phyloP scores from a whole-genome alignment of 345 rosid genomes.

The Brassica rapa region DNA sequence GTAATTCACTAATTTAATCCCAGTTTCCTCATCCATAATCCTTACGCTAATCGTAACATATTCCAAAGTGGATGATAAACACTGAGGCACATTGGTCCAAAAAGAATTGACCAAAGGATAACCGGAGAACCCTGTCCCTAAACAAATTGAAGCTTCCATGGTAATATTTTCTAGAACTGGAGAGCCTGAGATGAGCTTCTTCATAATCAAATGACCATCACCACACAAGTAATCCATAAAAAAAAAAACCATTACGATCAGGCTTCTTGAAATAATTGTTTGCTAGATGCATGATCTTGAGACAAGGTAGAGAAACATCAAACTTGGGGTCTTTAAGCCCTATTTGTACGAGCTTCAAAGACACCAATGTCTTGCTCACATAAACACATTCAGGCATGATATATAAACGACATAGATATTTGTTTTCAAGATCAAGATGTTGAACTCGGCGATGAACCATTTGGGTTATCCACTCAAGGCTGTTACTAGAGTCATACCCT shows the following conservation, averaged over 20 bases:
- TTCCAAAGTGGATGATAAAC: background rate
- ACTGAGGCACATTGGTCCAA: background rate
- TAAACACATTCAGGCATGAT: background rate
- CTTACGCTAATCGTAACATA: background rate
- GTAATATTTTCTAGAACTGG: background rate
- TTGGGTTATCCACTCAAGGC: background rate
- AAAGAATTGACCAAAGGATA: background rate
- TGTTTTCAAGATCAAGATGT: background rate
- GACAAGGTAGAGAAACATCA: conserved; percentile 23
- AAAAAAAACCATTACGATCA: background rate
- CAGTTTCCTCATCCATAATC: accelerated
- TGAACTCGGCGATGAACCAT: conserved; percentile 1
- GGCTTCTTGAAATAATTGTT: background rate
- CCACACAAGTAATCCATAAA: background rate
- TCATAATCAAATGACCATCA: background rate
- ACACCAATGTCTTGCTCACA: conserved; percentile 15
- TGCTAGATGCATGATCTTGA: conserved; percentile 2
- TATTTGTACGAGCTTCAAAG: conserved; percentile 4
- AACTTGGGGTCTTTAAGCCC: background rate
- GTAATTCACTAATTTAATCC: background rate
- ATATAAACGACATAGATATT: background rate
- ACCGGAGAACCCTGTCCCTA: background rate
- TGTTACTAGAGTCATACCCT: background rate
- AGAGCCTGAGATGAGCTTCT: background rate
- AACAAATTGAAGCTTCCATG: background rate